Evolutionary conservation across 208 protist genomes (phyloP).

Genomic region (Leishmania braziliensis): DNA sequence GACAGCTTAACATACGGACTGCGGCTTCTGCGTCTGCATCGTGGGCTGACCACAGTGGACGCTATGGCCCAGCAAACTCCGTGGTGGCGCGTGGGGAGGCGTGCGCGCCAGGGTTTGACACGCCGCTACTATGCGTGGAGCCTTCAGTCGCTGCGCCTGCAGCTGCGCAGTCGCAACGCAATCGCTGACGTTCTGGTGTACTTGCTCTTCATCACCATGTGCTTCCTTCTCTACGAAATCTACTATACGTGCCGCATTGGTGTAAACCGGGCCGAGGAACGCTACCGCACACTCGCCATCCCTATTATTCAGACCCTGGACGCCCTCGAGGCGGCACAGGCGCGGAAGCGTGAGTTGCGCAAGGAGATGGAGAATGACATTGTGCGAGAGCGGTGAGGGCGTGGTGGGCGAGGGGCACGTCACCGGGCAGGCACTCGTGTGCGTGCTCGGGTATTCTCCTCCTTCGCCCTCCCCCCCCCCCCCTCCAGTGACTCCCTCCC

Average conservation of each 20-base stretch:
- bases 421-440: neutral
- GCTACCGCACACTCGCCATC: constrained; percentile 74
- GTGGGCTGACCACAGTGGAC: constrained; percentile 61
- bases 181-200: constrained; percentile 83
- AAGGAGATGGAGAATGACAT: constrained; percentile 84
- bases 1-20: constrained; percentile 60
- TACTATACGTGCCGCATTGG: constrained; percentile 79
- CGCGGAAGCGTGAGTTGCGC: constrained; percentile 43
- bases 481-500: neutral
- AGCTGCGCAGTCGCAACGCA: constrained; percentile 57
- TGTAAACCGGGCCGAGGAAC: constrained; percentile 74
- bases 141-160: constrained; percentile 63
- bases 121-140: constrained; percentile 68
- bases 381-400: constrained; percentile 26
- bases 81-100: constrained; percentile 39
- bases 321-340: constrained; percentile 67
- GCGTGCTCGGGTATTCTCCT: neutral
- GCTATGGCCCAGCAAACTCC: constrained; percentile 27
- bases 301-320: constrained; percentile 84
- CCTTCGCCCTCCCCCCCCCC: neutral
- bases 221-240: constrained; percentile 79
- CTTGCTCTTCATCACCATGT: constrained; percentile 60
- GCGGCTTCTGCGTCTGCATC: constrained; percentile 67
- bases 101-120: constrained; percentile 31
- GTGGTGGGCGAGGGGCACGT: neutral